These are phyloP conservation scores for Deuterostichococcus epilithicus DNA, from an alignment of 139 green algal genomes.

Conservation along the genomic window DNA sequence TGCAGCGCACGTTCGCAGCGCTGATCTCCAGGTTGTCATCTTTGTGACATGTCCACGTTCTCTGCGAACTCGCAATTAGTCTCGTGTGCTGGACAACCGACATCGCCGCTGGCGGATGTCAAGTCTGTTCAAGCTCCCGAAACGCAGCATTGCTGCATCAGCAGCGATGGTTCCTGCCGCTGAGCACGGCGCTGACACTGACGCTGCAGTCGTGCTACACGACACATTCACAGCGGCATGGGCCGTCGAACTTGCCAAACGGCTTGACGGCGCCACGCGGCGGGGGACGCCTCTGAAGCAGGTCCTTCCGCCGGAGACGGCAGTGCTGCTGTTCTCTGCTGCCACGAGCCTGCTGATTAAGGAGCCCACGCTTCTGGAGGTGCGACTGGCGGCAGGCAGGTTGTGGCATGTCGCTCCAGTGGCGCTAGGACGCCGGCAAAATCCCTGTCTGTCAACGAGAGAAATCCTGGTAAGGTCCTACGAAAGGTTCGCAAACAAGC, in stretches of 20 bases:
- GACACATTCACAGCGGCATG: not conserved
- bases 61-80: no score
- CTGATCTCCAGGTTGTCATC: no score
- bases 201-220: not conserved
- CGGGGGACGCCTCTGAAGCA: not conserved
- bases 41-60: no score
- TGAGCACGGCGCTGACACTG: not conserved
- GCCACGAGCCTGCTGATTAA: not conserved
- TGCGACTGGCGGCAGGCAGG: not conserved
- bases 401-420: not conserved
- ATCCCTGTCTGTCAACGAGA: not conserved
- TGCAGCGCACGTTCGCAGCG: no score
- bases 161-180: not conserved
- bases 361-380: slow-evolving; percentile 39
- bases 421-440: not conserved
- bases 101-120: no score
- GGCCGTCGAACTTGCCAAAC: not conserved
- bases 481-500: no score
- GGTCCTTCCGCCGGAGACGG: not conserved
- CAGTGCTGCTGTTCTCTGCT: not conserved
- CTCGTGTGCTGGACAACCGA: no score
- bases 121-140: no score
- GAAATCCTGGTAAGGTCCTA: no score
- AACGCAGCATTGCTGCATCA: not conserved
- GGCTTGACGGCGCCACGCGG: not conserved